These are phyloP conservation scores for Naematelia aurantialba DNA, from an alignment of 768 basidiomycete species.

Conservation along the genomic window DNA sequence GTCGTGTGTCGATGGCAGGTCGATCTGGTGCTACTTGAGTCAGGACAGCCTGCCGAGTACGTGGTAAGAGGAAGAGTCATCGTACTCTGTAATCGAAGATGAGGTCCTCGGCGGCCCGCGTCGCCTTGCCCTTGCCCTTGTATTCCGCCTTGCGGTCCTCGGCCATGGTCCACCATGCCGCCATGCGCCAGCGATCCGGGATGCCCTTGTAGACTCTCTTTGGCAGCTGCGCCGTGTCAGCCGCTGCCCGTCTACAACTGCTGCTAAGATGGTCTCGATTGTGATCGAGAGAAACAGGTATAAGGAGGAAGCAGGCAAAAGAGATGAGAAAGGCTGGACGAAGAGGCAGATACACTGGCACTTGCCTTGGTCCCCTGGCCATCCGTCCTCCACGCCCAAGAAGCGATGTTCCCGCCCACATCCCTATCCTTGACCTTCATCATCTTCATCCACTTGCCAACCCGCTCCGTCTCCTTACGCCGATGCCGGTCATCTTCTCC, in stretches of 20 bases:
- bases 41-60: constrained; percentile 14
- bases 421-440: constrained; percentile 62
- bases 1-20: constrained; percentile 81
- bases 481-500: constrained; percentile 40
- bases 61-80: background rate
- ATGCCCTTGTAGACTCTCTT: constrained; percentile 88
- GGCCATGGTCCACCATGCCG: constrained; percentile 84
- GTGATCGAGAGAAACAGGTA: too few species aligned
- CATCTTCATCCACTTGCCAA: constrained; percentile 94
- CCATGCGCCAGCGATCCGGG: constrained; percentile 90
- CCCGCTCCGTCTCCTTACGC: constrained; percentile 67
- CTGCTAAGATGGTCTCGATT: background rate
- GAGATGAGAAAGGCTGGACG: too few species aligned
- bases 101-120: constrained; percentile 51
- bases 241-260: background rate
- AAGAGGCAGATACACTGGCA: too few species aligned
- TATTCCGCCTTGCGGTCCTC: constrained; percentile 39
- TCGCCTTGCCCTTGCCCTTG: constrained; percentile 25
- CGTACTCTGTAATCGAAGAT: constrained; percentile 42
- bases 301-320: too few species aligned
- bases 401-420: constrained; percentile 68
- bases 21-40: constrained; percentile 64
- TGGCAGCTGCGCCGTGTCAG: constrained; percentile 50
- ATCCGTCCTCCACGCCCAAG: constrained; percentile 65
- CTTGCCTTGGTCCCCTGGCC: constrained; percentile 64